Conservation (phyloP, 768 basidiomycete genomes). For the Xerocomellus dryophilus region DNA sequence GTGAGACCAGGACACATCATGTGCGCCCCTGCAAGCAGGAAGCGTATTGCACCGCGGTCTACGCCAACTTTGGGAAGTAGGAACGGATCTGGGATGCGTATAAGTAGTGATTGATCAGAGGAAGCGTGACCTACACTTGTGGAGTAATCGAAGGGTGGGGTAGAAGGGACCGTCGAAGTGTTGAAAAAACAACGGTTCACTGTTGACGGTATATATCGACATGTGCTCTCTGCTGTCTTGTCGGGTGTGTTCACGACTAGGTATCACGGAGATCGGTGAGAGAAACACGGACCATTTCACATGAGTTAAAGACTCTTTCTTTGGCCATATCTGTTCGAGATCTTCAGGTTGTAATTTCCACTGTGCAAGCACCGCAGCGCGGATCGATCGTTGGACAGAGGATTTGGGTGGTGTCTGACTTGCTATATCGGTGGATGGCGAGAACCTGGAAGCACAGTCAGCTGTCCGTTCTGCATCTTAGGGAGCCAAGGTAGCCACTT, state of each 20-base stretch:
- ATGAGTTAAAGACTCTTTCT: constrained; percentile 91
- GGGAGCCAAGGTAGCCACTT: constrained; percentile 43
- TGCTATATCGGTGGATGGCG: constrained; percentile 74
- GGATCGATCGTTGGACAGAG: constrained; percentile 88
- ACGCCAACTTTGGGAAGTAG: constrained; percentile 85
- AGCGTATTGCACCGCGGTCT: constrained; percentile 97
- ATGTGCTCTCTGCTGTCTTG: constrained; percentile 86
- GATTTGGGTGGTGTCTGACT: constrained; percentile 91
- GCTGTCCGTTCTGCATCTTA: neutral
- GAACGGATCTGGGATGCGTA: constrained; percentile 68
- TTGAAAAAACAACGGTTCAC: constrained; percentile 91
- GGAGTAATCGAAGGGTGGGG: constrained; percentile 85
- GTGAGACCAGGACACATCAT: constrained; percentile 99
- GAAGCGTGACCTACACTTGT: constrained; percentile 68
- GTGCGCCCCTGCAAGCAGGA: constrained; percentile 87
- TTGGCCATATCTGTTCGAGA: constrained; percentile 93
- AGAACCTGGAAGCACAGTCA: constrained; percentile 49
- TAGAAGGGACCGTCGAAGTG: constrained; percentile 92
- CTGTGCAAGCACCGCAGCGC: constrained; percentile 74
- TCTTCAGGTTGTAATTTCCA: constrained; percentile 79
- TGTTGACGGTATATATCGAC: constrained; percentile 85
- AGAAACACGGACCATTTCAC: constrained; percentile 72
- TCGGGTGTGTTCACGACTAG: constrained; percentile 16
- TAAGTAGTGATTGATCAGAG: neutral
- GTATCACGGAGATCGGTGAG: constrained; percentile 7